Evolutionary conservation across 2,329 filamentous ascomycete species (phyloP), one percentile per base, ranked within the genome.

Genomic region (Hypoxylon sp.): DNA sequence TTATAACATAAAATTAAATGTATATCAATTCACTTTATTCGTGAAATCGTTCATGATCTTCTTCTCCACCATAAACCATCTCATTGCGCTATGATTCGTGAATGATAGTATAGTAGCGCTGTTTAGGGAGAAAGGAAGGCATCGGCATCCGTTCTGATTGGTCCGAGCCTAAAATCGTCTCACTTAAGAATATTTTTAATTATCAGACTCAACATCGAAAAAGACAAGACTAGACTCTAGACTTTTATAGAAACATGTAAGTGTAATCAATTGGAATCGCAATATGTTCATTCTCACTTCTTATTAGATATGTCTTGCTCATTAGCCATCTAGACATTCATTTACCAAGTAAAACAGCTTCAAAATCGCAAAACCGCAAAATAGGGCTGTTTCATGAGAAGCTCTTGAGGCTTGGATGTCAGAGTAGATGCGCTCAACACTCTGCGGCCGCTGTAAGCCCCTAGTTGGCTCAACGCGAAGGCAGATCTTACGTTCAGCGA

Each of bases 371-470:
- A 23, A 23, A 23, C 5, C n/a, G 3, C 14, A 17, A 13, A 19
- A 2, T 34, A 34, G 11, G 11, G 11, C 28, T 32, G 9, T 9
- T 50, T 21, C 5, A 17, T 23, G 30, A 58, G n/a, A 60, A 43
- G 21, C 21, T 48, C 1, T 51, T 11, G 17, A 46, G 14, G 28
- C 25, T 49, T 56, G 13, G 13, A 34, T 60, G 38, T 51, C 46
- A 53, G 49, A 55, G 55, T 68, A 69, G 57, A 74, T 73, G 72
- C 64, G 62, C 63, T 25, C 61, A 49, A 61, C 64, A 52, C 41
- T 68, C 25, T 72, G 69, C 55, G 46, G 63, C 34, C 69, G 70
- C 51, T 73, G 69, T 56, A 63, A 70, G 68, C 72, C 73, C 13
- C 41, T 72, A 14, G 60, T 52, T 28, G 68, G 60, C 41, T 60